Conservation (phyloP, 805 yeast species). For the Naumovozyma baii region DNA sequence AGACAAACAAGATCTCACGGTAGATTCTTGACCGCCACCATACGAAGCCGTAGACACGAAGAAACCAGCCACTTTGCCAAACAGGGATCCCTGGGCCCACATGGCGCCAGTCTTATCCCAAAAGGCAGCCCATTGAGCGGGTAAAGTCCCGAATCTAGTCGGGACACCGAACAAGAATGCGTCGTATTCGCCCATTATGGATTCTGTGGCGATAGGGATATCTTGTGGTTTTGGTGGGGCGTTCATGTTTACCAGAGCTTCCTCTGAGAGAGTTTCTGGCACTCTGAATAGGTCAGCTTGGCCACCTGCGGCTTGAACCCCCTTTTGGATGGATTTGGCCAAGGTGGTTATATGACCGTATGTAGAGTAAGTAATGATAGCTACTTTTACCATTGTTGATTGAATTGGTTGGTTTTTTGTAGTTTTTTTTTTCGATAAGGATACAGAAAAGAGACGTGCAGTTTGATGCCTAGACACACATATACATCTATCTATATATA, state of each 20-base stretch:
- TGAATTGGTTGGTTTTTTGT: background rate
- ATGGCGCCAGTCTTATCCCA: conserved; percentile 75
- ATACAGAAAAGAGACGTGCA: too few species aligned
- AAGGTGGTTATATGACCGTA: conserved; percentile 67
- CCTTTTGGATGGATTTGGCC: conserved; percentile 60
- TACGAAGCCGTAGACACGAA: conserved; percentile 62
- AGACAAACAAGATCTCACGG: conserved; percentile 52
- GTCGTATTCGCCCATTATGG: conserved; percentile 53
- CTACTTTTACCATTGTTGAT: conserved; percentile 29
- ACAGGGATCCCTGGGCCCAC: conserved; percentile 63
- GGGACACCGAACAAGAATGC: conserved; percentile 74
- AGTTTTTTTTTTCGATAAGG: too few species aligned
- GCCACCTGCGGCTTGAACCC: conserved; percentile 63
- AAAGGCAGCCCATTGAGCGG: conserved; percentile 69
- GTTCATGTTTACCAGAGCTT: conserved; percentile 46
- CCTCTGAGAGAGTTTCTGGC: conserved; percentile 63
- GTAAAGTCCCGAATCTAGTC: conserved; percentile 67
- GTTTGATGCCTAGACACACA: too few species aligned
- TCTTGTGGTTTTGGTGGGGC: conserved; percentile 55
- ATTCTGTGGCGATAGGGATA: conserved; percentile 48
- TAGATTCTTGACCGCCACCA: conserved; percentile 76
- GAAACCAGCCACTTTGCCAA: conserved; percentile 70
- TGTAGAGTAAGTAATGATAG: conserved; percentile 59
- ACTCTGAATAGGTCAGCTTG: conserved; percentile 64
- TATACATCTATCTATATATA: too few species aligned